Conservation (phyloP, 306 rosid genomes). For the Dryas drummondii region DNA sequence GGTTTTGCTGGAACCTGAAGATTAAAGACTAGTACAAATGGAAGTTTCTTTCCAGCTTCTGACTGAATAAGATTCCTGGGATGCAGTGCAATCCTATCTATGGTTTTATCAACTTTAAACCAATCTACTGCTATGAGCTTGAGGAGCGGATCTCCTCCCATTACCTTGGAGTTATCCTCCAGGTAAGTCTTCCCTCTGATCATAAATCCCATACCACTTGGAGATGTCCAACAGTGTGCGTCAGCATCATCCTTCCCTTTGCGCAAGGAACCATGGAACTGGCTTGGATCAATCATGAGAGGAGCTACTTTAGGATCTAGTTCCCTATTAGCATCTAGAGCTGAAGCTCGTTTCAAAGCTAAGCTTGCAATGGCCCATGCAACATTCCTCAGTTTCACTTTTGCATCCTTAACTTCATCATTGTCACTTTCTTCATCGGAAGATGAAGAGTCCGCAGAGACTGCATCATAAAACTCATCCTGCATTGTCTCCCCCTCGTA, state of each 20-base stretch:
- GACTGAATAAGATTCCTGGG: conserved; percentile 70
- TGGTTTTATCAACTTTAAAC: conserved; percentile 61
- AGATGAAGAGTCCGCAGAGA: conserved; percentile 53
- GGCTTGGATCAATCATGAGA: conserved; percentile 41
- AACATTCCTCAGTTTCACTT: conserved; percentile 35
- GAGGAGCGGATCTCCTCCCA: conserved; percentile 84
- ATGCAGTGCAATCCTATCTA: conserved; percentile 68
- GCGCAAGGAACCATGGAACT: conserved; percentile 55
- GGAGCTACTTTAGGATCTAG: conserved; percentile 49
- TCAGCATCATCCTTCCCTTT: conserved; percentile 55
- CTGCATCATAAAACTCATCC: conserved; percentile 88
- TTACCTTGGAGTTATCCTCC: conserved; percentile 75
- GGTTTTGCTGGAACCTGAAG: conserved; percentile 99
- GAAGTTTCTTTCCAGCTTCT: conserved; percentile 80
- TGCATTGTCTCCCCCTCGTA: conserved; percentile 42
- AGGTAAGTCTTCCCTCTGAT: conserved; percentile 84
- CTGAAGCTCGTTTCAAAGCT: conserved; percentile 47
- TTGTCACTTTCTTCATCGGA: conserved; percentile 38
- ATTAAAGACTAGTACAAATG: conserved; percentile 77
- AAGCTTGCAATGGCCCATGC: conserved; percentile 21
- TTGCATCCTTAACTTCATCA: conserved; percentile 34
- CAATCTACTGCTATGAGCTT: conserved; percentile 88
- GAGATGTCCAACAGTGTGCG: conserved; percentile 79
- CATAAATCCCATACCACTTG: conserved; percentile 77
- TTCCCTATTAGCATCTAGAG: conserved; percentile 43